A percentile compares a stretch with the other conserved stretches of the same genome.
phyloP scores from a whole-genome alignment of 805 yeast genomes.

The Candida nemodendra region DNA sequence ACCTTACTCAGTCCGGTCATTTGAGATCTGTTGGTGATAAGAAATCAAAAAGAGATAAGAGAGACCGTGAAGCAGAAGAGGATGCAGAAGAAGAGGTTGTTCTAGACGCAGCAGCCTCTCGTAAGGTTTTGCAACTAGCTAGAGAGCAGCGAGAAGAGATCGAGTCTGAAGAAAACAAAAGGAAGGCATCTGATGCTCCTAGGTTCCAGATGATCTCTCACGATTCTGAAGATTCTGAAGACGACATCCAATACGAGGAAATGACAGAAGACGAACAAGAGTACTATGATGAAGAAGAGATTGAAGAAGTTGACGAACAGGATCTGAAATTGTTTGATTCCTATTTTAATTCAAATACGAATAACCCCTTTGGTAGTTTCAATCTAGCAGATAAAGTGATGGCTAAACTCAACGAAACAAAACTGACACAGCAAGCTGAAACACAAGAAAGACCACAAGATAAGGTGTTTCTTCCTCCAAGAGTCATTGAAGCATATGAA shows the following conservation, averaged over 20 bases:
- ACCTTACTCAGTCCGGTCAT: slow-evolving; percentile 73
- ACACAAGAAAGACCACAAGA: slow-evolving; percentile 47
- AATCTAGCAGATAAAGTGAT: slow-evolving; percentile 90
- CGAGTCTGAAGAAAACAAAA: slow-evolving; percentile 58
- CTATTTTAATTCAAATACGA: slow-evolving; percentile 47
- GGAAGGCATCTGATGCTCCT: slow-evolving; percentile 24
- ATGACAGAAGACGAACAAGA: slow-evolving; percentile 39
- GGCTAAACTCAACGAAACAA: slow-evolving; percentile 80
- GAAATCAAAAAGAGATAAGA: slow-evolving; percentile 22
- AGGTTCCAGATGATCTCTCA: slow-evolving; percentile 32
- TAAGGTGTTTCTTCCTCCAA: slow-evolving; percentile 88
- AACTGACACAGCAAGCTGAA: slow-evolving; percentile 27
- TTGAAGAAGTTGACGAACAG: slow-evolving; percentile 64
- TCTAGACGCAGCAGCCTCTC: slow-evolving; percentile 78
- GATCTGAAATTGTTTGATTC: slow-evolving; percentile 84
- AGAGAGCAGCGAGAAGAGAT: slow-evolving; percentile 91
- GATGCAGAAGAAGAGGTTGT: slow-evolving; percentile 58
- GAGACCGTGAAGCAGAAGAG: slow-evolving; percentile 37
- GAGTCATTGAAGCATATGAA: slow-evolving; percentile 91
- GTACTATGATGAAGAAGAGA: slow-evolving; percentile 52
- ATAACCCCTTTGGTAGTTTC: slow-evolving; percentile 45
- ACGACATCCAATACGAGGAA: slow-evolving; percentile 30
- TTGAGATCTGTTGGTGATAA: slow-evolving; percentile 43
- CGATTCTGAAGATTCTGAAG: slow-evolving; percentile 36
- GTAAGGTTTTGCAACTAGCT: slow-evolving; percentile 86